These are phyloP conservation scores for Anacardium occidentale DNA, from an alignment of 345 rosid genomes.

Conservation along the genomic window DNA sequence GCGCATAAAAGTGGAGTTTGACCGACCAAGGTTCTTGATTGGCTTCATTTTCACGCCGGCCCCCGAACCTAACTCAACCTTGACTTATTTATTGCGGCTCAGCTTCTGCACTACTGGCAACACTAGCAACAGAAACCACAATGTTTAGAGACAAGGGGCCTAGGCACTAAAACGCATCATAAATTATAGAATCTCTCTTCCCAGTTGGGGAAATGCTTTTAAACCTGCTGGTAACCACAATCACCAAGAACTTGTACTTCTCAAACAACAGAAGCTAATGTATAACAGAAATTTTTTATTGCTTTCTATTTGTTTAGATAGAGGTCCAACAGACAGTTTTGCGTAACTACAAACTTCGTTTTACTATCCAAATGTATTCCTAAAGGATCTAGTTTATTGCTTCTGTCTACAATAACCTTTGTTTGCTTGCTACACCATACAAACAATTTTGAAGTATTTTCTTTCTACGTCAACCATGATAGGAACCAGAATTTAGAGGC, in stretches of 20 bases:
- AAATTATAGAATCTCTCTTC: background rate
- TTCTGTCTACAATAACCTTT: background rate
- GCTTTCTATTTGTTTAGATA: no score
- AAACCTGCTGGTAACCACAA: background rate
- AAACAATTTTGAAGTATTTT: background rate
- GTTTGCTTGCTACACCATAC: background rate
- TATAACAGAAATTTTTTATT: no score
- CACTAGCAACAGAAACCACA: background rate
- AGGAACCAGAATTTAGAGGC: background rate
- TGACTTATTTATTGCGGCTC: background rate
- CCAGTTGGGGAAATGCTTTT: background rate
- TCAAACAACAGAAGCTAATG: background rate
- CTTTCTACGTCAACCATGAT: background rate
- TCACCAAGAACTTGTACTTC: background rate
- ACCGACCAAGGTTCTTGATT: constrained; percentile 2
- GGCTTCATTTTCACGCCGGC: background rate
- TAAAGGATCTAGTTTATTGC: background rate
- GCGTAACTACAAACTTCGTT: background rate
- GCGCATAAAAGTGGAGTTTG: background rate
- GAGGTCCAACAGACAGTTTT: background rate
- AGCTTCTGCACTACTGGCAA: no score
- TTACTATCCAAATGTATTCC: background rate
- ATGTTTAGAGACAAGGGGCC: background rate
- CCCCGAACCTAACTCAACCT: background rate
- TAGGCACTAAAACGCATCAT: background rate